Base-by-base conservation (phyloP, 1,139 yeast species). In the Yamadazyma jaroonii region DNA sequence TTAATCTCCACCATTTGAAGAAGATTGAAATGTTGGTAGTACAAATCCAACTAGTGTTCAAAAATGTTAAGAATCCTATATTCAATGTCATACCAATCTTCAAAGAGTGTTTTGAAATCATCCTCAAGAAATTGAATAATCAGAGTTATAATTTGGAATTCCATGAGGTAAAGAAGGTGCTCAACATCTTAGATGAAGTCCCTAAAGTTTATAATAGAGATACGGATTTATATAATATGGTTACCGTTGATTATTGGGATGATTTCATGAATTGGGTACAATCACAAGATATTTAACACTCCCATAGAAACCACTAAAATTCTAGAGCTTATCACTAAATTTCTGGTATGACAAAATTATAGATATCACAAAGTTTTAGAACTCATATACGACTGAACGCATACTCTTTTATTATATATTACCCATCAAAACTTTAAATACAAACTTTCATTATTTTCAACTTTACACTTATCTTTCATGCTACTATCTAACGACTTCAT, bases 381-480 rank as follows among this genome's bases (percentile, higher is more conserved):
- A n/a, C n/a, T n/a, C n/a, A n/a, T n/a, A n/a, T n/a, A n/a, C n/a
- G n/a, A n/a, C n/a, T n/a, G n/a, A n/a, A n/a, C n/a, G n/a, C n/a
- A n/a, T n/a, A n/a, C 20, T 17, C 6, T 17, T 5, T 5, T 7
- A 10, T 5, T 12, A 25, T 25, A 25, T 25, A 25, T 25, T 25
- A 25, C 27, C 20, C 27, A 25, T 25, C 48, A 59, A 35, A 64
- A 59, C 38, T 59, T 58, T 43, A 64, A 52, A 41, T 54, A 62
- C 40, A 64, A 52, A 8, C 61, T 57, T 30, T 59, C 67, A 27
- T 39, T 42, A 15, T 48, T 45, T 20, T 41, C 37, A 9, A 63
- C 51, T 26, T 50, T 45, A 39, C 66, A 59, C 9, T 53, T 43
- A 11, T 54, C 30, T 21, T 54, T 59, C 23, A 53, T 39, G 0